Conservation (phyloP, 208 protist genomes). For the Leishmania guyanensis region DNA sequence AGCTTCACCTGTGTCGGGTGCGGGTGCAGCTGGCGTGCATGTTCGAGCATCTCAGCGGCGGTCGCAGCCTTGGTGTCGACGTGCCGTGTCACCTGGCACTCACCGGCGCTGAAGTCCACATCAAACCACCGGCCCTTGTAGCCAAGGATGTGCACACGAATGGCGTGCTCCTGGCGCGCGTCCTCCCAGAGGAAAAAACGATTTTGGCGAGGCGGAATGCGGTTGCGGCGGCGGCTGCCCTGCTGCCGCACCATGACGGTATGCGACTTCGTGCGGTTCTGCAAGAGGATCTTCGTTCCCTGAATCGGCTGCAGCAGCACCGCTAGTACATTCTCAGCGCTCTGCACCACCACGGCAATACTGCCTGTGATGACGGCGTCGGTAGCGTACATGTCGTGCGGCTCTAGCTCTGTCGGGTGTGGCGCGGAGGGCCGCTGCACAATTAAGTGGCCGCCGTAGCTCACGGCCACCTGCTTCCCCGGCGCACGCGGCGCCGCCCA, state of each 20-base stretch:
- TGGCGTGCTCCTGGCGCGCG: conserved; percentile 48
- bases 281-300: conserved; percentile 69
- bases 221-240: conserved; percentile 55
- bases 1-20: conserved; percentile 22
- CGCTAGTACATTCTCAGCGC: conserved; percentile 58
- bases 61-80: conserved; percentile 23
- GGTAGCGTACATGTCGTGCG: conserved; percentile 28
- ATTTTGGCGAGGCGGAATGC: conserved; percentile 69
- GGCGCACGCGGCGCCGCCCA: conserved; percentile 60
- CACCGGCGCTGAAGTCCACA: conserved; percentile 74
- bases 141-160: conserved; percentile 65
- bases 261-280: conserved; percentile 57
- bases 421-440: conserved; percentile 35
- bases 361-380: conserved; percentile 76
- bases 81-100: conserved; percentile 57
- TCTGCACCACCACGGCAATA: conserved; percentile 61
- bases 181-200: conserved; percentile 85
- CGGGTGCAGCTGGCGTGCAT: conserved; percentile 24
- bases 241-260: conserved; percentile 72
- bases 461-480: conserved; percentile 37
- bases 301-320: conserved; percentile 58
- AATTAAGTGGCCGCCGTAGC: conserved; percentile 41
- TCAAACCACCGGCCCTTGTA: conserved; percentile 77
- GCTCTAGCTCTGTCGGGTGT: conserved; percentile 23
- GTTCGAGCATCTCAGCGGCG: conserved; percentile 21